Evolutionary conservation across 768 basidiomycete genomes (phyloP).

Genomic region (Amanita rubescens): DNA sequence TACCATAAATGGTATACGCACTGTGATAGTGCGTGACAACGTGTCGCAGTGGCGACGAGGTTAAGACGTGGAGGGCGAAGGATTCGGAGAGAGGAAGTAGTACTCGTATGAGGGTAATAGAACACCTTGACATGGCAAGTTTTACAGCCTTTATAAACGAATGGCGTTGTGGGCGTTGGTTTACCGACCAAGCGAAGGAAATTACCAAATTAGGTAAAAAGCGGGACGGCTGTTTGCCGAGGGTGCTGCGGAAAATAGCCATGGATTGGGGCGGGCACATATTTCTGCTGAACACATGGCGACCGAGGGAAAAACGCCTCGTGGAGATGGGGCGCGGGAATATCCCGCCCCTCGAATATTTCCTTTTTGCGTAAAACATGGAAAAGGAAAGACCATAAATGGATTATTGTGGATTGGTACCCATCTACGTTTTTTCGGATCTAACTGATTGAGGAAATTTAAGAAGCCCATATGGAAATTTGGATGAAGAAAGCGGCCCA

Average conservation of each 20-base stretch:
- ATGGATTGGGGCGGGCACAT: slow-evolving; percentile 20
- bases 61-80: not conserved
- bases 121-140: not conserved
- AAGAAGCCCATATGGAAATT: not conserved
- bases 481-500: not conserved
- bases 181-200: not conserved
- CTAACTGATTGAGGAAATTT: slow-evolving; percentile 1
- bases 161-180: not conserved
- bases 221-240: slow-evolving; percentile 1
- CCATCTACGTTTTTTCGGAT: not conserved
- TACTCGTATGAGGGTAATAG: not conserved
- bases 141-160: slow-evolving; percentile 2
- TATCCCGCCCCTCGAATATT: not conserved
- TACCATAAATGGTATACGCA: not conserved
- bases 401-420: slow-evolving; percentile 4
- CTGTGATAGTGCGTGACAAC: not conserved
- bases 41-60: not conserved
- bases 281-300: slow-evolving; percentile 10
- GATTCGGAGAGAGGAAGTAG: not conserved
- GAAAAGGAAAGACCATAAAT: slow-evolving; percentile 2
- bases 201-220: slow-evolving; percentile 13
- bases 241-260: slow-evolving; percentile 1
- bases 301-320: not conserved
- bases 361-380: not conserved
- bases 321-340: not conserved